Percentiles rank a stretch among this genome's conserved stretches.
Conservation (phyloP, 306 rosid species). For the Cotoneaster glaucophyllus region DNA sequence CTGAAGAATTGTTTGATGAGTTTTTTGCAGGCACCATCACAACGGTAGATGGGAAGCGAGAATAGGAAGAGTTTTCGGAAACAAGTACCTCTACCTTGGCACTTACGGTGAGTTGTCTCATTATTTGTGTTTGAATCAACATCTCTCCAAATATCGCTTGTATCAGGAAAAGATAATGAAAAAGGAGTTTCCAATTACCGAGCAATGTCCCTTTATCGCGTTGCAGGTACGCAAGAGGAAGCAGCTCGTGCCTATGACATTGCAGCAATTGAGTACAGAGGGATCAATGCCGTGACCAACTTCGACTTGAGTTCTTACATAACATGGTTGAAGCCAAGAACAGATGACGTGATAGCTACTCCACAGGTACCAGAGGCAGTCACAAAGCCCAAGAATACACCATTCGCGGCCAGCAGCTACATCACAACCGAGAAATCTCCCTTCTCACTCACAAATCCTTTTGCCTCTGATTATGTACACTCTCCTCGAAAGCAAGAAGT, state of each 20-base stretch:
- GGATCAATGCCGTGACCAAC: conserved; percentile 83
- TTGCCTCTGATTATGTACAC: conserved; percentile 20
- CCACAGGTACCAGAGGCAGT: conserved; percentile 18
- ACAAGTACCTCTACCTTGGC: conserved; percentile 90
- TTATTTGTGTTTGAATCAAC: not conserved
- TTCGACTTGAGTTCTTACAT: conserved; percentile 76
- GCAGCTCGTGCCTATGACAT: conserved; percentile 86
- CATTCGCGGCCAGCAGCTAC: conserved; percentile 18
- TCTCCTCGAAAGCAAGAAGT: conserved; percentile 29
- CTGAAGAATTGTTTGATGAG: not conserved
- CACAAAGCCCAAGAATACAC: conserved; percentile 12
- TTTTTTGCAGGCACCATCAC: conserved; percentile 15
- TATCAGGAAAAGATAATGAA: not conserved
- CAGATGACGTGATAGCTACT: not conserved
- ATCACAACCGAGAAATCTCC: conserved; percentile 25
- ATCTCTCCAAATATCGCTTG: not conserved
- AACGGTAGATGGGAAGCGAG: conserved; percentile 98
- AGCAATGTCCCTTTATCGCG: not conserved
- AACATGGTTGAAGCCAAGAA: conserved; percentile 67
- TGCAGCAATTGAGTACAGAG: conserved; percentile 90
- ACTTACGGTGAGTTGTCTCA: conserved; percentile 56
- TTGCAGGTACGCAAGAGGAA: conserved; percentile 77
- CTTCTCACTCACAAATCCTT: conserved; percentile 19
- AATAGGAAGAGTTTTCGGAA: conserved; percentile 88
- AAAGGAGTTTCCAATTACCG: not conserved